phyloP scores from a whole-genome alignment of 495 filamentous ascomycete species.

The Aspergillus hancockii region DNA sequence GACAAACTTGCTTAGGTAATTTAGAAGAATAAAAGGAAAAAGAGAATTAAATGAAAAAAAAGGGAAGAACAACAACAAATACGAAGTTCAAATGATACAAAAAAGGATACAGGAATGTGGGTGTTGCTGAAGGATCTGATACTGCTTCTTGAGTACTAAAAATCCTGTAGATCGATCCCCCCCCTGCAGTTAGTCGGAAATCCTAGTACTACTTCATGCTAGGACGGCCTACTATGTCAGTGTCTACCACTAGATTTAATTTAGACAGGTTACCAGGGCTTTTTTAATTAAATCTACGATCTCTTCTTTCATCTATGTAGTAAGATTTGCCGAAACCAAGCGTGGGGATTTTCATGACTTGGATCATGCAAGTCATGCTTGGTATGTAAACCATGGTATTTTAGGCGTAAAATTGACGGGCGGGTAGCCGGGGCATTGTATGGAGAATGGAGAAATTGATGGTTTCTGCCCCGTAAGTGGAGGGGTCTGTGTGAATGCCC shows the following conservation, averaged over 20 bases:
- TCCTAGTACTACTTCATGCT: neutral
- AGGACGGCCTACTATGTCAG: no score
- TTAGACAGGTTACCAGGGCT: neutral
- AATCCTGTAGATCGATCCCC: neutral
- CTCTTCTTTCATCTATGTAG: neutral
- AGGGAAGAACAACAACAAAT: no score
- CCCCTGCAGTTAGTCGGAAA: neutral
- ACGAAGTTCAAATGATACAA: no score
- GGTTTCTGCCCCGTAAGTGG: neutral
- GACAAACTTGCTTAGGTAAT: no score
- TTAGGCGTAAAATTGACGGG: neutral
- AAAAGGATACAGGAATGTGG: neutral
- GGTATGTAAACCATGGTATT: constrained; percentile 7
- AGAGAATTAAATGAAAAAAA: neutral
- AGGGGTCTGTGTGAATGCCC: neutral
- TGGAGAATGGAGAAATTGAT: neutral
- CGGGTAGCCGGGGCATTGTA: neutral
- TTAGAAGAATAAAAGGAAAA: neutral
- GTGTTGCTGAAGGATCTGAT: neutral
- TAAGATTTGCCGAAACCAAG: neutral
- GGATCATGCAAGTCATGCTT: neutral
- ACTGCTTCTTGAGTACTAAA: neutral
- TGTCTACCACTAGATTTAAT: neutral
- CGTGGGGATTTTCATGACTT: neutral
- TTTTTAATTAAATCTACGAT: neutral